These are phyloP conservation scores for Phoenix dactylifera DNA, from an alignment of 176 grass and related monocot species.

Conservation along the genomic window DNA sequence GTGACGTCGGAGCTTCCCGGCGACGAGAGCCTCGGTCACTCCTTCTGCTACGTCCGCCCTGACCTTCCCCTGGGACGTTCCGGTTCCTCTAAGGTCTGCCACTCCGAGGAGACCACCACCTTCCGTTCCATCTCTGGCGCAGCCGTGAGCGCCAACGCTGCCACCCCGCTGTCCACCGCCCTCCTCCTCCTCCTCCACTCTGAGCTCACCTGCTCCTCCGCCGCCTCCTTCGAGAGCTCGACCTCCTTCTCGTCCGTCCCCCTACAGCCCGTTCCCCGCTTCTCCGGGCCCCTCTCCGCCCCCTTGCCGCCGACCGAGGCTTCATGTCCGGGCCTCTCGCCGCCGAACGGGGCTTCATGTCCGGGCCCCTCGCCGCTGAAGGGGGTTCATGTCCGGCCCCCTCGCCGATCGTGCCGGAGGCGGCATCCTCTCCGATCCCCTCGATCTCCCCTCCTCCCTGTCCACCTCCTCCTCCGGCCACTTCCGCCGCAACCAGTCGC, in stretches of 20 bases:
- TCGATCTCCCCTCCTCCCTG: conserved; percentile 28
- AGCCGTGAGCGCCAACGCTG: conserved; percentile 66
- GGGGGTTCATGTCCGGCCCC: conserved; percentile 32
- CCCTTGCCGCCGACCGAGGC: not conserved
- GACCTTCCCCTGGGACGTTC: conserved; percentile 1
- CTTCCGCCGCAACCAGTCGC: conserved; percentile 19
- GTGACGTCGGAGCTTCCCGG: conserved; percentile 26
- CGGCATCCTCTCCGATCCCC: conserved; percentile 28
- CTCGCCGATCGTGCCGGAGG: conserved; percentile 7
- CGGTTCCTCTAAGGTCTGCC: not conserved
- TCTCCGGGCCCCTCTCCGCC: conserved; percentile 18
- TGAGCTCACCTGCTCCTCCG: conserved; percentile 16
- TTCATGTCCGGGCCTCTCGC: conserved; percentile 8
- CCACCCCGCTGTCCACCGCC: conserved; percentile 35
- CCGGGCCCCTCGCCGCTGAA: not conserved
- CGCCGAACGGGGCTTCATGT: conserved; percentile 5
- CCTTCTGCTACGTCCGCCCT: conserved; percentile 57
- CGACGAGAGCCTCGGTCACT: conserved; percentile 62
- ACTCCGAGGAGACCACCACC: not conserved
- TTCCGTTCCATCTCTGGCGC: conserved; percentile 71
- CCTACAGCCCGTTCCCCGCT: conserved; percentile 41
- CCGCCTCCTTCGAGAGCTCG: conserved; percentile 71
- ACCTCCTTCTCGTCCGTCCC: conserved; percentile 49
- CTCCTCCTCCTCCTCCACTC: conserved; percentile 23
- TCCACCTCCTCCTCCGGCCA: conserved; percentile 14